Conservation (phyloP, 805 yeast genomes). For the Citeromyces nyonsensis region DNA sequence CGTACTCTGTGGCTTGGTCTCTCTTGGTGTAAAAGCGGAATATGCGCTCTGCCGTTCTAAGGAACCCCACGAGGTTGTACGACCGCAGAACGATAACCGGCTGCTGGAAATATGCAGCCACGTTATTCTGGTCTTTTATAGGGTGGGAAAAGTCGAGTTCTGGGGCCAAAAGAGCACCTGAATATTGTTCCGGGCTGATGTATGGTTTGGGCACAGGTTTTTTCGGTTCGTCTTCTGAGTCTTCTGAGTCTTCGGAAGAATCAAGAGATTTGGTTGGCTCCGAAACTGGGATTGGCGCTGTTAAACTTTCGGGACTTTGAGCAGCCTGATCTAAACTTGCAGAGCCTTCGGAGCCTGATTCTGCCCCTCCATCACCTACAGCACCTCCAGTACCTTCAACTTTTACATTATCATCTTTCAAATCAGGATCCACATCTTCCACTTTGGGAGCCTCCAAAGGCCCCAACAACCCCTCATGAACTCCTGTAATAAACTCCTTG, state of each 20-base stretch:
- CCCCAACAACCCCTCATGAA: slow-evolving; percentile 91
- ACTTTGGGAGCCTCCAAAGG: slow-evolving; percentile 41
- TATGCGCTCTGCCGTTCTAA: slow-evolving; percentile 60
- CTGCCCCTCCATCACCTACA: not conserved
- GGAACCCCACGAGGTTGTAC: slow-evolving; percentile 68
- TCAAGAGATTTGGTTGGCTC: slow-evolving; percentile 9
- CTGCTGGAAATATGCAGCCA: slow-evolving; percentile 55
- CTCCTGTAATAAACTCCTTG: slow-evolving; percentile 80
- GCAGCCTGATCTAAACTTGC: no score
- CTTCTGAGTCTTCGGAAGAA: slow-evolving; percentile 14
- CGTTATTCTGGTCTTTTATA: slow-evolving; percentile 16
- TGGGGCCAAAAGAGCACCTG: slow-evolving; percentile 36
- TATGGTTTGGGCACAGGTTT: slow-evolving; percentile 41
- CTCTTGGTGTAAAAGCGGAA: slow-evolving; percentile 69
- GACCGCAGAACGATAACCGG: slow-evolving; percentile 67
- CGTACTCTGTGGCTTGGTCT: slow-evolving; percentile 49
- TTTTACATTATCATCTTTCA: not conserved
- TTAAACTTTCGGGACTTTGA: no score
- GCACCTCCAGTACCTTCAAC: not conserved
- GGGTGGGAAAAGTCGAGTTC: slow-evolving; percentile 28
- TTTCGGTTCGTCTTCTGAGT: slow-evolving; percentile 6
- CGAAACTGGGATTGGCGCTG: no score
- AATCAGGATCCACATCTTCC: slow-evolving; percentile 4
- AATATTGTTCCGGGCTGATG: slow-evolving; percentile 43
- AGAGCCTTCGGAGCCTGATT: not conserved